Evolutionary conservation across 2,329 filamentous ascomycete species (phyloP), one percentile per base, ranked within the genome.

Genomic region (Xylaria sp.): DNA sequence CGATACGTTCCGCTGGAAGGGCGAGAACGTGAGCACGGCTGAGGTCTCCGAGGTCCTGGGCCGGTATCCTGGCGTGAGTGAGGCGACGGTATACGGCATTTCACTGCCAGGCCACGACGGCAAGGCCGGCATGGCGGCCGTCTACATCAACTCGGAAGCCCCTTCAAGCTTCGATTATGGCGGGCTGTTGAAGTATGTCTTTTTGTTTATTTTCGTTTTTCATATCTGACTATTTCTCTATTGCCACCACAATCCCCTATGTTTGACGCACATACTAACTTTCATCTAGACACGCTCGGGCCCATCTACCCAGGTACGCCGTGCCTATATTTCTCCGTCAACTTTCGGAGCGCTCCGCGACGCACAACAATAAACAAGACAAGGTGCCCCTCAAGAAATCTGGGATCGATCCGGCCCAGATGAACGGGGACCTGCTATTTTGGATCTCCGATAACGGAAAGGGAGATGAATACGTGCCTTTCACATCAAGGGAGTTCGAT

Each of bases 301-400:
- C 83, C 15, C 83, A 87, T 59, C 81, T 94, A 25, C 92, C 92
- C 0, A 86, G 85, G 69, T 94, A 94, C 74, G 92, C 92, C 0
- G 90, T 94, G 1, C 92, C 92, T 0, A 80, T 93, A 1, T 94
- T 94, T 80, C 74, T 94, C 48, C 83, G 91, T 0, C 78, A 93
- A 20, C 84, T 91, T 25, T 80, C 84, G 48, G 81, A 81, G 41
- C 83, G 85, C 64, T 87, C 84, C 30, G 86, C 90, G 6, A 91
- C 89, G 73, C 89, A 92, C 76, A 94, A 93, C 73, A 91, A 93
- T 77, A 94, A 94, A 80, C 91, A 93, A 79, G 92, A 93, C 76
- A 94, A 94, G 77, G 86, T 90, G 1, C 89, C 89, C 0, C 80
- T 93, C 53, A 84, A 90, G 73, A 86, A 87, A 53, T 89, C 92